These are phyloP conservation scores for Aquilaria malaccensis DNA, from an alignment of 345 rosid species.

Conservation along the genomic window DNA sequence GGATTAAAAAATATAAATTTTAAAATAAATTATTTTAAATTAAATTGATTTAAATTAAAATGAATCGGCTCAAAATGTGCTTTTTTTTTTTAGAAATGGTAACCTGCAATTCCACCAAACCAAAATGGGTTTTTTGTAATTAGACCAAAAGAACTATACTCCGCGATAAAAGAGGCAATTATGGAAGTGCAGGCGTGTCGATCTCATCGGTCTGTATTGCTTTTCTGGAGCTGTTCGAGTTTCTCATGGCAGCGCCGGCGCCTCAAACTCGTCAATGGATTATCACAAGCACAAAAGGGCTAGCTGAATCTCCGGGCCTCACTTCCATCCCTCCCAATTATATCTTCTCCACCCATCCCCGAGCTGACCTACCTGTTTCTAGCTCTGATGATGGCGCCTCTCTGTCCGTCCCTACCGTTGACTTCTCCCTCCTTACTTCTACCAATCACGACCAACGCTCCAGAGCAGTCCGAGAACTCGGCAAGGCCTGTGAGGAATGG, in stretches of 20 bases:
- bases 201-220: too few species aligned
- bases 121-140: too few species aligned
- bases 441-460: slow-evolving; percentile 22
- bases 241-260: background rate
- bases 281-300: slow-evolving; percentile 14
- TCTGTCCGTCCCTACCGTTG: slow-evolving; percentile 35
- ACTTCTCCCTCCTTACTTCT: slow-evolving; percentile 37
- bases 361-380: slow-evolving; percentile 1
- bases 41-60: too few species aligned
- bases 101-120: too few species aligned
- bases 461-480: slow-evolving; percentile 26
- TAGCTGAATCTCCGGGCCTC: slow-evolving; percentile 30
- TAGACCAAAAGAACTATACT: too few species aligned
- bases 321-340: slow-evolving; percentile 21
- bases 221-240: too few species aligned
- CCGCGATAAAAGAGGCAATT: too few species aligned
- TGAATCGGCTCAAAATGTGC: too few species aligned
- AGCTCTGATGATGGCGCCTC: slow-evolving; percentile 9
- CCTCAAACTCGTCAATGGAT: background rate
- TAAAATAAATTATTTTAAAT: too few species aligned
- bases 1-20: too few species aligned
- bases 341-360: slow-evolving; percentile 7
- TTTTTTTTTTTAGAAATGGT: too few species aligned
- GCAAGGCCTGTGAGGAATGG: slow-evolving; percentile 50
- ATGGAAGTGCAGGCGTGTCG: too few species aligned